Base-by-base conservation (phyloP, 2,329 filamentous ascomycete genomes). In the Colletotrichum sp. region DNA sequence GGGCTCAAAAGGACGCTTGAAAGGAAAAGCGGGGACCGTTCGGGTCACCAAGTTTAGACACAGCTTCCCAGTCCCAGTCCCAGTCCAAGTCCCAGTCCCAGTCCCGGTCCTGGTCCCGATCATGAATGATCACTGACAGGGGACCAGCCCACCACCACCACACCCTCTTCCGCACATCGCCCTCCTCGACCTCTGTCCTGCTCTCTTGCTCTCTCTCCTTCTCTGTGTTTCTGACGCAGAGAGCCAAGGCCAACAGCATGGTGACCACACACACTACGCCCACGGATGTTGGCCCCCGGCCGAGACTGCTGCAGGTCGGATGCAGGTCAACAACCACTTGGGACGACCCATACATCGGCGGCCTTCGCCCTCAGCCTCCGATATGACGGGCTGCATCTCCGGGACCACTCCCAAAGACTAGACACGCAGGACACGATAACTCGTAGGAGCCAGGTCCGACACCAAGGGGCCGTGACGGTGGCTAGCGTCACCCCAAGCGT, bases 11-110 rank as follows among this genome's bases (percentile, higher is more conserved):
- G 22, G 39, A 48, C 30, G 62, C 61, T 62, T 75, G 68, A 75
- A 72, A 72, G 72, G 36, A 72, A 75, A 75, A 72, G 69, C 72
- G 72, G 72, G 58, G 61, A 66, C 36, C 6, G 32, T 66, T 66
- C 70, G 39, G 48, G 66, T 66, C 61, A 55, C 62, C 64, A 39
- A 52, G 25, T 39, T 74, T 56, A 39, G 61, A 75, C 60, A n/a
- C 34, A 22, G 32, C 22, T 34, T n/a, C 28, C 48, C 60, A 28
- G 48, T 62, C 65, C 65, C 65, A 39, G 27, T 48, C 66, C 56
- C 16, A 64, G 39, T 34, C 66, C 58, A 13, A 43, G 39, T 48
- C 32, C 32, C 32, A 6, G 32, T 34, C 32, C 32, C 32, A 34
- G 34, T 36, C 43, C 43, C 43, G 43, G 43, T 52, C 43, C 43